Evolutionary conservation across 2,329 filamentous ascomycete species (phyloP).

Genomic region (Hypomyces perniciosus): DNA sequence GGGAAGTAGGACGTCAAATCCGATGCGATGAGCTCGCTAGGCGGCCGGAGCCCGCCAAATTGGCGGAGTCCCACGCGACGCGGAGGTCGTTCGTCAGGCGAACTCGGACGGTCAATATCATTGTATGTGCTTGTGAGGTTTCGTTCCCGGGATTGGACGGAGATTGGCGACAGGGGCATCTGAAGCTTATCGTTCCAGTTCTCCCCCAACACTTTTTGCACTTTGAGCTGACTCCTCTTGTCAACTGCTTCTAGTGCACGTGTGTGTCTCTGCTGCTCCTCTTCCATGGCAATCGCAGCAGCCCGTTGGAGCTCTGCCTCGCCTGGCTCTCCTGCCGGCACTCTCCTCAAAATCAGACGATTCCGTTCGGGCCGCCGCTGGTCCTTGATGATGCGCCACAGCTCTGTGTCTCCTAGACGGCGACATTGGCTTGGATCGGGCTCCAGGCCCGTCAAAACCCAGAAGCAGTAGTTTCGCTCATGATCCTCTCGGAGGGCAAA

Average conservation of each 20-base stretch:
- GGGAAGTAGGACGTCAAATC: conserved; percentile 97
- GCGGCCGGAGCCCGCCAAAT: conserved; percentile 87
- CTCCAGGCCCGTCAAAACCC: conserved; percentile 79
- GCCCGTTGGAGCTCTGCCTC: conserved; percentile 80
- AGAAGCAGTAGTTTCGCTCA: conserved; percentile 94
- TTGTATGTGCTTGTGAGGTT: conserved; percentile 56
- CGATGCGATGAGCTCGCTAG: conserved; percentile 94
- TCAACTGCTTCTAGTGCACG: conserved; percentile 59
- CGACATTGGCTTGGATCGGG: conserved; percentile 76
- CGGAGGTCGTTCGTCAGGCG: conserved; percentile 40
- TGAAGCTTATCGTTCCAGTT: conserved; percentile 73
- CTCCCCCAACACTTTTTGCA: conserved; percentile 84
- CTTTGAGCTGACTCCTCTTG: conserved; percentile 76
- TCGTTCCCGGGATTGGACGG: conserved; percentile 62
- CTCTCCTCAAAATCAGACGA: conserved; percentile 82
- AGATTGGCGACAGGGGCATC: conserved; percentile 79
- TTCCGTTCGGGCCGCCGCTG: conserved; percentile 79
- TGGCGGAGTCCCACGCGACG: conserved; percentile 59
- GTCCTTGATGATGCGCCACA: conserved; percentile 88
- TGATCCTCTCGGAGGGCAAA: conserved; percentile 84
- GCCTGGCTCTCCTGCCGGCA: conserved; percentile 87
- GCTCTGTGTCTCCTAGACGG: conserved; percentile 75
- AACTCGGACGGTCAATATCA: conserved; percentile 52
- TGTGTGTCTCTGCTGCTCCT: conserved; percentile 67
- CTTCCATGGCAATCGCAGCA: conserved; percentile 82